phyloP scores from a whole-genome alignment of 306 rosid species.

The Castanopsis chinensis region DNA sequence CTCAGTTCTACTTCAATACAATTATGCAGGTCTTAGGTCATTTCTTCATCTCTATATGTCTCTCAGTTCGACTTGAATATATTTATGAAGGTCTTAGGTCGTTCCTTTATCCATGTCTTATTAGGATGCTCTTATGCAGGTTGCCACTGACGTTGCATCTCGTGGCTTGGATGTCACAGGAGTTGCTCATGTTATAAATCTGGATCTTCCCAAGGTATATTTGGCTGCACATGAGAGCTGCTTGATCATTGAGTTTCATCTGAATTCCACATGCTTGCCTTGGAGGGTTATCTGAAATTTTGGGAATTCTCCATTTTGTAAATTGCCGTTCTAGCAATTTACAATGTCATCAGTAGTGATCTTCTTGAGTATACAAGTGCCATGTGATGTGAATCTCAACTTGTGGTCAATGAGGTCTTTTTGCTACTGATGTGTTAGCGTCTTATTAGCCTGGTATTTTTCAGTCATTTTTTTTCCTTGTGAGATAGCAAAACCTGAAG shows the following conservation, averaged over 20 bases:
- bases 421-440: conserved; percentile 41
- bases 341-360: not conserved
- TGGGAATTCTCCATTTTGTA: conserved; percentile 17
- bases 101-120: not conserved
- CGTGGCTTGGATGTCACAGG: conserved; percentile 95
- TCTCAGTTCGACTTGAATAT: conserved; percentile 3
- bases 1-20: too few species aligned
- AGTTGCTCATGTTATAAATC: conserved; percentile 82
- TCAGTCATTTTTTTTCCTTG: conserved; percentile 52
- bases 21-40: too few species aligned
- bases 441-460: conserved; percentile 43
- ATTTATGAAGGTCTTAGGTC: not conserved
- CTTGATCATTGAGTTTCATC: conserved; percentile 17
- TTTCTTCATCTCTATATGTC: not conserved
- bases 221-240: conserved; percentile 3
- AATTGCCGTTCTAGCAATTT: conserved; percentile 18
- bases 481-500: conserved; percentile 64
- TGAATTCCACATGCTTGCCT: conserved; percentile 14
- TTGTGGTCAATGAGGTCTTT: conserved; percentile 10
- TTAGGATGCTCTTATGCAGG: conserved; percentile 41
- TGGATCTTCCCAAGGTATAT: conserved; percentile 91
- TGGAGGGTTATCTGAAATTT: conserved; percentile 20
- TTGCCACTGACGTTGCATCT: conserved; percentile 91
- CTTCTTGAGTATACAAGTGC: not conserved
- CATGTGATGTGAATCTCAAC: not conserved